These are phyloP conservation scores for Maudiozyma serrabonitensis DNA, from an alignment of 805 yeast species.

Conservation along the genomic window DNA sequence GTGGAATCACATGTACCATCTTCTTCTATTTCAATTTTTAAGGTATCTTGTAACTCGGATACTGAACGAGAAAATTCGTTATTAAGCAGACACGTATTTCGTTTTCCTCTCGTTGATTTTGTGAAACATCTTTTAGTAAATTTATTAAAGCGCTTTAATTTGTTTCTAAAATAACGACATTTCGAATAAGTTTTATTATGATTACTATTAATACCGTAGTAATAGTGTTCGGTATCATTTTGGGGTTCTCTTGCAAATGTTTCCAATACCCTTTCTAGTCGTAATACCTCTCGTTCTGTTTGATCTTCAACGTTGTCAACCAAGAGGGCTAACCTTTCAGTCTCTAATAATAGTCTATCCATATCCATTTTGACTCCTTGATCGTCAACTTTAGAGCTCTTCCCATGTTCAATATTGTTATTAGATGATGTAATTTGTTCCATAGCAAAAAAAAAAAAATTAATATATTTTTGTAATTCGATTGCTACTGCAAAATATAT, in stretches of 20 bases:
- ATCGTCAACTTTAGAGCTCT: too few species aligned
- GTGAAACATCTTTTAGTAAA: not conserved
- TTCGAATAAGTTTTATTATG: not conserved
- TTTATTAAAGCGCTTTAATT: not conserved
- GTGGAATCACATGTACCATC: not conserved
- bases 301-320: slow-evolving; percentile 3
- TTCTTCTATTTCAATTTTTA: not conserved
- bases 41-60: not conserved
- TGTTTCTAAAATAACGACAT: not conserved
- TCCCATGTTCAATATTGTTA: too few species aligned
- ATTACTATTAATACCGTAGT: not conserved
- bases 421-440: too few species aligned
- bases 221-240: not conserved
- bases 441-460: too few species aligned
- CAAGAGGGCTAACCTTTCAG: not conserved
- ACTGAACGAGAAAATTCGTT: not conserved
- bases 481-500: too few species aligned
- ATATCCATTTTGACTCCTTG: not conserved
- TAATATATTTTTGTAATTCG: too few species aligned
- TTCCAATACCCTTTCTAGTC: slow-evolving; percentile 5
- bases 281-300: slow-evolving; percentile 3
- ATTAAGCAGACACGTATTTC: not conserved
- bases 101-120: not conserved
- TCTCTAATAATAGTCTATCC: not conserved
- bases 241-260: not conserved